Conservation (phyloP, 2,329 filamentous ascomycete species). For the Harringtonia aguacate region DNA sequence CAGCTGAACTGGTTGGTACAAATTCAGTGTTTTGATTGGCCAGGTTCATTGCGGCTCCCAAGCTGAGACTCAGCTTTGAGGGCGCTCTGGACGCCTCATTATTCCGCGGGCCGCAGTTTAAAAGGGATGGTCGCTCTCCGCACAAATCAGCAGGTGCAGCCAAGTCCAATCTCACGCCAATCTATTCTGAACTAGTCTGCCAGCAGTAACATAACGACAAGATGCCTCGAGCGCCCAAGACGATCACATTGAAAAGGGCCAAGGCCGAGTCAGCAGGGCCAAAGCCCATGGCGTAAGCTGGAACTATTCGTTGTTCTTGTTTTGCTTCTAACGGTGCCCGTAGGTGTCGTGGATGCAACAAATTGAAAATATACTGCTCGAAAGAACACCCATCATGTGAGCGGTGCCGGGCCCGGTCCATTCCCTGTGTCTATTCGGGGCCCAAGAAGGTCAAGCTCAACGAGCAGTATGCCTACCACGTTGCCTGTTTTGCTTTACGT, state of each 20-base stretch:
- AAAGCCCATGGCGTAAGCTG: slow-evolving; percentile 3
- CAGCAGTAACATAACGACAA: background rate
- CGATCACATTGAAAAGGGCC: background rate
- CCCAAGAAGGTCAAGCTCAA: slow-evolving; percentile 11
- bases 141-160: too few relatives aligned
- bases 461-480: slow-evolving; percentile 7
- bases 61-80: too few relatives aligned
- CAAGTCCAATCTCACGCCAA: too few relatives aligned
- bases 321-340: background rate
- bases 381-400: slow-evolving; percentile 10
- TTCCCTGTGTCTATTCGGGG: slow-evolving; percentile 9
- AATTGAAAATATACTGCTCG: slow-evolving; percentile 11
- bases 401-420: slow-evolving; percentile 6
- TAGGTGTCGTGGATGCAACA: slow-evolving; percentile 11
- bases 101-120: too few relatives aligned
- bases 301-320: background rate
- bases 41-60: background rate
- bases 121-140: too few relatives aligned
- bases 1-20: too few relatives aligned
- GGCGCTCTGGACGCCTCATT: background rate
- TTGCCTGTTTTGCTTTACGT: background rate
- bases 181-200: too few relatives aligned
- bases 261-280: background rate
- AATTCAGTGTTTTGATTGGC: too few relatives aligned
- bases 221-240: background rate